Percentiles rank a stretch among this genome's conserved stretches.
phyloP scores from a whole-genome alignment of 345 rosid species.

The Litchi chinensis region DNA sequence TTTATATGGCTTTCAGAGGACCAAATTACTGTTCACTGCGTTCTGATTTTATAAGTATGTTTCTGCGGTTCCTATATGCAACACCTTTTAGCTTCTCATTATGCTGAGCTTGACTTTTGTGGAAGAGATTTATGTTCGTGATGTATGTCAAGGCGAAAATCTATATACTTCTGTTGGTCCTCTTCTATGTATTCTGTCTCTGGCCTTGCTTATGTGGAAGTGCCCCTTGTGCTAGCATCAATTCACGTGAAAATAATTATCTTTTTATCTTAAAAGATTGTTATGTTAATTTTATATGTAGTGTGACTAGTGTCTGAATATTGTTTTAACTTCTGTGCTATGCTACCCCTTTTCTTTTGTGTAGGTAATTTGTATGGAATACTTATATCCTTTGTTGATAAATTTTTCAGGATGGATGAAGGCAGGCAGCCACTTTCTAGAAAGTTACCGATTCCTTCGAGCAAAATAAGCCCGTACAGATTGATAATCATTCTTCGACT shows the following conservation, averaged over 20 bases:
- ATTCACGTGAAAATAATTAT: background rate
- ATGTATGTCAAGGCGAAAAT: background rate
- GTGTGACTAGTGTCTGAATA: background rate
- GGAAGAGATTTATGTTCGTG: background rate
- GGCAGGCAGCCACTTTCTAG: slow-evolving; percentile 99
- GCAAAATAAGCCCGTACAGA: slow-evolving; percentile 97
- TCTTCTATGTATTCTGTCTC: background rate
- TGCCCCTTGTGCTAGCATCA: background rate
- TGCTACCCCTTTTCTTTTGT: background rate
- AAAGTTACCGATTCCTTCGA: slow-evolving; percentile 88
- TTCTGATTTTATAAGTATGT: background rate
- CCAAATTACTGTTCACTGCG: background rate
- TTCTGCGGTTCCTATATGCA: background rate
- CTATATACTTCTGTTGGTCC: background rate
- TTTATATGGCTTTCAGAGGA: background rate
- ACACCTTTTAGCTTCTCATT: background rate
- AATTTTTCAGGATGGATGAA: slow-evolving; percentile 93
- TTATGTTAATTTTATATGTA: background rate
- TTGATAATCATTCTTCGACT: slow-evolving; percentile 83
- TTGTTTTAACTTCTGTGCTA: background rate
- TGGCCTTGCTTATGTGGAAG: background rate
- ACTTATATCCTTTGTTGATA: slow-evolving; percentile 14
- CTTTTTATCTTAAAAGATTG: background rate
- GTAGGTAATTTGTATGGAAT: slow-evolving; percentile 6
- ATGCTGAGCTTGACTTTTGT: background rate